These are phyloP conservation scores for Gonium pectorale DNA, from an alignment of 139 green algal genomes.

Conservation along the genomic window DNA sequence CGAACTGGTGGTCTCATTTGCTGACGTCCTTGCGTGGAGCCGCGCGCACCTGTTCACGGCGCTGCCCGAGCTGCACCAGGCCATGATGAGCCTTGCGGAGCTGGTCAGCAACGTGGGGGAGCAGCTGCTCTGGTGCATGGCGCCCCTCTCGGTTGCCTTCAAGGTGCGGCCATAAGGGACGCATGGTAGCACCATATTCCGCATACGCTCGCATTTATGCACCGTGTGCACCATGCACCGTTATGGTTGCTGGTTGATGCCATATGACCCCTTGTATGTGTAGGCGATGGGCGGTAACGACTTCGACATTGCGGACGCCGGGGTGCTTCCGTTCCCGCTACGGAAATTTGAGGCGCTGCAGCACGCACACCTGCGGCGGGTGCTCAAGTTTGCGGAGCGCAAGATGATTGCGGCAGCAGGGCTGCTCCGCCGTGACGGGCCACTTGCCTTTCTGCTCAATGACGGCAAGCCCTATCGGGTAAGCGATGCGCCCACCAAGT, in stretches of 20 bases:
- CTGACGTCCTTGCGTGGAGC: slow-evolving; percentile 46
- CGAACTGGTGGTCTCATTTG: neutral
- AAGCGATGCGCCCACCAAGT: too few species aligned
- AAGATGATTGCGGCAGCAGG: slow-evolving; percentile 13
- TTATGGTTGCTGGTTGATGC: too few species aligned
- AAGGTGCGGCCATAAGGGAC: too few species aligned
- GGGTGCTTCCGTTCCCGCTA: slow-evolving; percentile 53
- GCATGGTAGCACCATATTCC: too few species aligned
- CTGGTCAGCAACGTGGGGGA: slow-evolving; percentile 21
- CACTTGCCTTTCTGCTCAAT: slow-evolving; percentile 34
- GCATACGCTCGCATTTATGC: too few species aligned
- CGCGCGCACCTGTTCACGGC: slow-evolving; percentile 41
- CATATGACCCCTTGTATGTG: too few species aligned
- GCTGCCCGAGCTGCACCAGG: slow-evolving; percentile 45
- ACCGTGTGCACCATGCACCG: too few species aligned
- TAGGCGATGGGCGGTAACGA: slow-evolving; percentile 30
- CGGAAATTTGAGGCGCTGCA: slow-evolving; percentile 59
- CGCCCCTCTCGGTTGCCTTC: slow-evolving; percentile 38
- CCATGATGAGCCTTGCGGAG: slow-evolving; percentile 45
- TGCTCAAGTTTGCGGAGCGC: slow-evolving; percentile 47
- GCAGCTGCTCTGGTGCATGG: slow-evolving; percentile 61
- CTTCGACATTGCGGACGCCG: slow-evolving; percentile 55
- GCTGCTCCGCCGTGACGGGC: neutral
- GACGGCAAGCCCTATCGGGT: slow-evolving; percentile 29
- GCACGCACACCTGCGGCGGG: slow-evolving; percentile 62